Evolutionary conservation across 2,329 filamentous ascomycete genomes (phyloP), one percentile per base, ranked within the genome.

Genomic region (Alternaria atra): DNA sequence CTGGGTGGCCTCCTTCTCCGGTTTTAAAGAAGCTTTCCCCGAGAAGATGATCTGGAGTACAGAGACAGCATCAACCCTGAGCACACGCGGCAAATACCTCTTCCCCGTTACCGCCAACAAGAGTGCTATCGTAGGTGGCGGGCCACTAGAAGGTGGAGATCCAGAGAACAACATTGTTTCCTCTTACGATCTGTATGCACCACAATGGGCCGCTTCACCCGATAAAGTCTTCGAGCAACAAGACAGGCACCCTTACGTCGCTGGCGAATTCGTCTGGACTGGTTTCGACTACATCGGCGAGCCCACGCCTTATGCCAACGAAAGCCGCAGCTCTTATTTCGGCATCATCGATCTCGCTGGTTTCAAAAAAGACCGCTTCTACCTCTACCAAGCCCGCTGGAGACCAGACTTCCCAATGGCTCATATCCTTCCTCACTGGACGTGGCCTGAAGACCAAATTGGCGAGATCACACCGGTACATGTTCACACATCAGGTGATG

Each of bases 341-440:
- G 85, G 85, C 9, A 86, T 87, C 58, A 80, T 87, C 30, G 85
- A 87, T 55, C 75, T 87, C 6, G 85, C 85, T 0, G 85, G 85
- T 0, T 87, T 87, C 73, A 80, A 78, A 56, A 87, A 87, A 71
- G 85, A 87, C 59, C 78, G 85, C 1, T 87, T 83, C 70, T 86
- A 80, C 63, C 67, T 87, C 4, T 87, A 87, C 61, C 85, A 87
- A 66, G 72, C 84, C 0, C 81, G 84, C 7, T 87, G 85, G 86
- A 75, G 81, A 3, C 77, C 84, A 0, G 80, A 84, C 15, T 55
- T 84, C 0, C 73, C 65, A 2, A 80, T 83, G 73, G 85, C 83
- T 4, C 84, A 87, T 64, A 82, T 87, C 17, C 78, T 87, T 0
- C 85, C 85, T 2, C 85, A 87, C 67, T 87, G 85, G 85, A 86